Evolutionary conservation across 2,329 filamentous ascomycete genomes (phyloP).

Genomic region (Herpotrichia juniperi): DNA sequence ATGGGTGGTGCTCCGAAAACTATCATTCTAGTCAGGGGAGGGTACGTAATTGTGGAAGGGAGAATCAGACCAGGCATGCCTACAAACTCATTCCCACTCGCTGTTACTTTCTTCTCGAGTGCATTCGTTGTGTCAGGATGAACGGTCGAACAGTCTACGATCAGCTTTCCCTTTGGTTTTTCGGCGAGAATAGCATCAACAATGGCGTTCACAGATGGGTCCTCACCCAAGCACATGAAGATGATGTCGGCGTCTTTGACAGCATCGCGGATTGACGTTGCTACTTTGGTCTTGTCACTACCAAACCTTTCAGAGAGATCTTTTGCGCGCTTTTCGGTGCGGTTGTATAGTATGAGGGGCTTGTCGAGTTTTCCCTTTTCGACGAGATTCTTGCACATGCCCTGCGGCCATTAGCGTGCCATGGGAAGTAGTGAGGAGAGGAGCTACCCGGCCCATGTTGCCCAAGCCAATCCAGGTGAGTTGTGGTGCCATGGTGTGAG

Average conservation of each 20-base stretch:
- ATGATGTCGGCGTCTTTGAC: conserved; percentile 75
- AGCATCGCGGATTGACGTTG: conserved; percentile 68
- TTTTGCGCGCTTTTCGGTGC: conserved; percentile 69
- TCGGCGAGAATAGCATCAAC: conserved; percentile 63
- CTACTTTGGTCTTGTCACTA: conserved; percentile 67
- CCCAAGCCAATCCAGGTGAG: conserved; percentile 83
- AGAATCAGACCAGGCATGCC: conserved; percentile 62
- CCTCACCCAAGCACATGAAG: conserved; percentile 81
- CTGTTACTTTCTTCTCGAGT: conserved; percentile 63
- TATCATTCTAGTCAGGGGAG: conserved; percentile 23
- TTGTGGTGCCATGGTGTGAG: conserved; percentile 52
- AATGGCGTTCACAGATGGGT: conserved; percentile 71
- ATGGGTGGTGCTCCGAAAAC: conserved; percentile 75
- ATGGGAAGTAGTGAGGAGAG: conserved; percentile 3
- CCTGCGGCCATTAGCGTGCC: conserved; percentile 12
- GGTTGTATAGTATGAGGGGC: conserved; percentile 81
- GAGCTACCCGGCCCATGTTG: conserved; percentile 80
- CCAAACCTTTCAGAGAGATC: conserved; percentile 68
- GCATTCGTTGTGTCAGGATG: conserved; percentile 80
- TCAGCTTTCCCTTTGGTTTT: conserved; percentile 72
- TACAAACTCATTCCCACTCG: conserved; percentile 73
- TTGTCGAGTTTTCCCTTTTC: conserved; percentile 74
- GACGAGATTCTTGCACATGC: conserved; percentile 68
- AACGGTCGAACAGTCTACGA: conserved; percentile 87
- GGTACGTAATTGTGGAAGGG: neutral